Evolutionary conservation across 1,284 basidiomycete genomes (phyloP), one percentile per base, ranked within the genome.

Genomic region (Kwoniella shivajii): DNA sequence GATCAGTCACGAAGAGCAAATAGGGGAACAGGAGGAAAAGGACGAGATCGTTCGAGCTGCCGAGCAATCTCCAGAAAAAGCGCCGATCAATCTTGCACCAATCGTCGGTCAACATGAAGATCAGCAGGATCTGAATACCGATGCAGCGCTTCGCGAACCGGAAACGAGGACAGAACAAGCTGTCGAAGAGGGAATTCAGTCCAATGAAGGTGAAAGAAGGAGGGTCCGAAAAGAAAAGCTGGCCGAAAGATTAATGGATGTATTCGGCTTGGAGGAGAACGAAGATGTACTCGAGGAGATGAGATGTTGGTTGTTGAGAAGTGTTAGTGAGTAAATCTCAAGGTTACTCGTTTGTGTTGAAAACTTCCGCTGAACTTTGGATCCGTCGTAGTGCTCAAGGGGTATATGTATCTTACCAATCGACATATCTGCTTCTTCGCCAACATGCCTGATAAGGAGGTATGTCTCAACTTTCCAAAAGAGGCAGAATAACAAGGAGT

Each of bases 401-500:
- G 94, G 16, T 96, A 95, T 74, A 89, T 98, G 84, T 99, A 95
- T 75, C 81, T 98, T 42, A 97, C 95, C 1, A 89, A 88, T 63
- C 85, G 87, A 4, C 90, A 95, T 70, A 78, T 98, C 26, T 97
- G 94, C 79, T 99, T 98, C 80, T 98, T 97, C 74, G 95, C 95
- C 0, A 92, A 95, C 73, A 87, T 99, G 83, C 90, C 90, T 6
- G 82, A 86, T 20, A 82, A 87, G 80, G 91, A 94, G 83, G 91
- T 91, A 61, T 45, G 79, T 66, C 2, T 1, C 11, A 38, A 46
- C 38, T 38, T 79, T 98, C 97, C 80, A 95, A 0, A 92, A 94
- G 73, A 87, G 98, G 83, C 90, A 90, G 6, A 82, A 86, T n/a
- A 82, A 87, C 80, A 90, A 93, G 82, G 91, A 90, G 60, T 45